phyloP scores from a whole-genome alignment of 495 filamentous ascomycete species.

The Acidomyces sp. region DNA sequence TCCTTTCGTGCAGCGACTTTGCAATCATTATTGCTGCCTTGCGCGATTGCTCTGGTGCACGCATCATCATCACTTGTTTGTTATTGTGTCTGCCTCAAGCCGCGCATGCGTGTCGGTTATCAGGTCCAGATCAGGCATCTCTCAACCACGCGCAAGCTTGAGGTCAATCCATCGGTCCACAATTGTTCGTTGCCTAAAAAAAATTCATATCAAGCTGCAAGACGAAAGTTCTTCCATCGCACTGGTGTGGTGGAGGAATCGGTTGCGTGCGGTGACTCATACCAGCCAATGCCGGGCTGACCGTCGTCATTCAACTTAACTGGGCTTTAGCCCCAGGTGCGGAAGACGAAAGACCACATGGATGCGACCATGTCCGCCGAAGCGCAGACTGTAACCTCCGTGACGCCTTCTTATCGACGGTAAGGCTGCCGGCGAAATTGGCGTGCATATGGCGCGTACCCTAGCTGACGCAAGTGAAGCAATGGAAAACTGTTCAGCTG shows the following conservation, averaged over 20 bases:
- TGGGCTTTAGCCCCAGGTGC: background rate
- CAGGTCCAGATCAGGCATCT: background rate
- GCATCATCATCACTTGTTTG: no score
- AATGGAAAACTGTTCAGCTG: conserved; percentile 20
- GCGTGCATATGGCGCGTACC: background rate
- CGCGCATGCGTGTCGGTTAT: background rate
- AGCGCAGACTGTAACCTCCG: conserved; percentile 1
- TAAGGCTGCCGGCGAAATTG: background rate
- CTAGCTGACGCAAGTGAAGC: conserved; percentile 2
- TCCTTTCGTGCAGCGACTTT: no score
- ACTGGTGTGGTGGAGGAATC: no score
- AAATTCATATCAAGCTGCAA: background rate
- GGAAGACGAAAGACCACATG: conserved; percentile 3
- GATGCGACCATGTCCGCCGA: conserved; percentile 5
- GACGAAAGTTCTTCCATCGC: background rate
- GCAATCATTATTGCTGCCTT: no score
- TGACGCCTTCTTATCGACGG: conserved; percentile 12
- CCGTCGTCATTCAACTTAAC: background rate
- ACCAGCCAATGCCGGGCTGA: conserved; percentile 1
- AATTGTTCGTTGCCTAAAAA: background rate
- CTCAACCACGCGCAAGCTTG: background rate
- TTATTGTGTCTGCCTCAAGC: no score
- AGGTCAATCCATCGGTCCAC: background rate
- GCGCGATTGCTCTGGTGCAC: no score
- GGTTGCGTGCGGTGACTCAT: conserved; percentile 9